These are phyloP conservation scores for Podila epigama DNA, from an alignment of 192 early-diverging fungal genomes.

Conservation along the genomic window DNA sequence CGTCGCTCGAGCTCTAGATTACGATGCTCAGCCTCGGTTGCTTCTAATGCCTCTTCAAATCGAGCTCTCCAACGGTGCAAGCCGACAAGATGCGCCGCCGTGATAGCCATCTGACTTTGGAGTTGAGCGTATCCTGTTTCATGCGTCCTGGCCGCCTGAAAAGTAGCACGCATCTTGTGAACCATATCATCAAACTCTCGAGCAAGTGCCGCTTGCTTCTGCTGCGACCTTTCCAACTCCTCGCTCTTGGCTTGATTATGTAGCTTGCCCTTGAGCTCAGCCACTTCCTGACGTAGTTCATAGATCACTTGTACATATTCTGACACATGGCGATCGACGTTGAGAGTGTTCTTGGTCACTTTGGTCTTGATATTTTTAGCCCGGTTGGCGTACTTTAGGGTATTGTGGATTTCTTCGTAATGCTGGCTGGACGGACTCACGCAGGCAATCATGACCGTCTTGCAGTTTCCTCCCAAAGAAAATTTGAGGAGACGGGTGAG, in stretches of 20 bases:
- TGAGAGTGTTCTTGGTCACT: conserved; percentile 72
- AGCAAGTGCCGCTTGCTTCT: conserved; percentile 8
- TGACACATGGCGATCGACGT: conserved; percentile 64
- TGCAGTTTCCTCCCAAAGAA: conserved; percentile 93
- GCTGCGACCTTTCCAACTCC: conserved; percentile 18
- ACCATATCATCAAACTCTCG: conserved; percentile 26
- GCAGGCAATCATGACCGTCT: conserved; percentile 96
- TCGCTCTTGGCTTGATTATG: conserved; percentile 22
- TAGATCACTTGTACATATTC: conserved; percentile 68
- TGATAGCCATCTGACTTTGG: conserved; percentile 24
- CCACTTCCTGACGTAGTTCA: conserved; percentile 67
- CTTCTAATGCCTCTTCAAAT: conserved; percentile 22
- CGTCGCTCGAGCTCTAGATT: conserved; percentile 14
- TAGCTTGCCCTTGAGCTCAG: conserved; percentile 56
- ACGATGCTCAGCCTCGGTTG: too few relatives aligned
- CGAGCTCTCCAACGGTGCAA: conserved; percentile 25
- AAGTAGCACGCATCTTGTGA: conserved; percentile 37
- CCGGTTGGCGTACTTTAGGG: conserved; percentile 95
- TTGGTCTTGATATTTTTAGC: conserved; percentile 96
- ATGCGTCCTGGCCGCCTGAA: conserved; percentile 22
- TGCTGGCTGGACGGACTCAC: conserved; percentile 86
- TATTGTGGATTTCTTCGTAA: conserved; percentile 92
- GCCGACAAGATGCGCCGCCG: conserved; percentile 15
- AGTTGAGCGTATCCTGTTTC: conserved; percentile 37
- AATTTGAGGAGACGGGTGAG: conserved; percentile 97